Base-by-base conservation (phyloP, 1,284 basidiomycete genomes). In the Heimioporus retisporus region DNA sequence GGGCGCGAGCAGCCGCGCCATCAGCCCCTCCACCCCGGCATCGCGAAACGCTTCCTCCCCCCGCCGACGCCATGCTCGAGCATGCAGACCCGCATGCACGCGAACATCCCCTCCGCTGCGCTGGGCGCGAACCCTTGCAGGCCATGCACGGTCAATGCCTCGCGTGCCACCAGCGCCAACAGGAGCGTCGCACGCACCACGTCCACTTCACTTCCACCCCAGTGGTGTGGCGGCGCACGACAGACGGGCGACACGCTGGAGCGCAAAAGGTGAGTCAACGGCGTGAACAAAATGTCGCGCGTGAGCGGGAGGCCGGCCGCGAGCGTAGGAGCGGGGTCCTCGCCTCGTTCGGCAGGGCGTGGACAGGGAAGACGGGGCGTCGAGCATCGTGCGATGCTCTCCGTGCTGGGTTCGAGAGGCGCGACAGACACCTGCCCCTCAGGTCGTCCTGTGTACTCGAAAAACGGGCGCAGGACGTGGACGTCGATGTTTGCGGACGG, bases 11-110 rank as follows among this genome's bases (percentile, higher is more conserved):
- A 96, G 78, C 23, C 83, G 81, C 0, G 82, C 75, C 85, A 97
- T 91, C 31, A 90, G 76, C 6, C 75, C 78, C 14, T 83, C 84
- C 4, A 98, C 90, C 5, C 82, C 71, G 2, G 69, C 68, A 77
- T 95, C 91, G 25, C 93, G 84, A 79, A 90, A 96, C 43, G 56
- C 57, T 54, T 85, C 76, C 16, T 35, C 15, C 5, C 23, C 21
- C 61, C 60, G 21, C 66, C 65, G 10, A 63, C 61, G 4, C 70
- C 73, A 14, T 97, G 93, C 77, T 98, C 97, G 23, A 99, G 88
- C 95, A 98, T 96, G 81, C 96, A 97, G 18, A 98, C 90, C 73
- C 95, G 96, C 93, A 97, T 96, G 70, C 95, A 91, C 46, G 86
- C 88, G 71, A 97, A 93, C 5, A 91, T 81, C 2, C 85, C 82